phyloP scores from a whole-genome alignment of 2,329 filamentous ascomycete genomes.

The Dothistroma septosporum region DNA sequence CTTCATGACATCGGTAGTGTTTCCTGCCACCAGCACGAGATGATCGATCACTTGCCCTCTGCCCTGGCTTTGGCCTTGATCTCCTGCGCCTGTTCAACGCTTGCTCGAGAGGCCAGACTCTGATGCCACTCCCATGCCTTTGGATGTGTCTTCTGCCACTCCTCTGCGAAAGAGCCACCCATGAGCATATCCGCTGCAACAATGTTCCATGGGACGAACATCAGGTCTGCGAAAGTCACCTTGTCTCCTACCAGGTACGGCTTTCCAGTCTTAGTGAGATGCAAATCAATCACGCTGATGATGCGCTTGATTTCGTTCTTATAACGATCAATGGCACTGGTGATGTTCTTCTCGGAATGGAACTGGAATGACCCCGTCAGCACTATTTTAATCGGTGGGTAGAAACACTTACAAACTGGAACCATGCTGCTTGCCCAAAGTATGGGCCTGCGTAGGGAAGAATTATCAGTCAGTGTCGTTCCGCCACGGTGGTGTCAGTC shows the following conservation, averaged over 20 bases:
- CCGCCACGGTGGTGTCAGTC: too few species aligned
- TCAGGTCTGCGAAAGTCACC: slow-evolving; percentile 40
- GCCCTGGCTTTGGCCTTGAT: slow-evolving; percentile 21
- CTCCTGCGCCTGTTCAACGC: slow-evolving; percentile 30
- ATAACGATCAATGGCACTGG: slow-evolving; percentile 44
- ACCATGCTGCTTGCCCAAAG: slow-evolving; percentile 46
- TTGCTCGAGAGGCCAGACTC: slow-evolving; percentile 25
- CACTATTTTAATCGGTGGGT: background rate
- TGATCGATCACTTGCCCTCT: background rate
- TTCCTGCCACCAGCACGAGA: too few species aligned
- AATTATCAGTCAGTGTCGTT: background rate
- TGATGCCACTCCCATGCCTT: slow-evolving; percentile 29
- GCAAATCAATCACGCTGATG: slow-evolving; percentile 41
- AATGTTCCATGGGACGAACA: slow-evolving; percentile 39
- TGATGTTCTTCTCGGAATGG: slow-evolving; percentile 36
- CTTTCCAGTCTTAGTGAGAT: slow-evolving; percentile 32
- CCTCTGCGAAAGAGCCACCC: slow-evolving; percentile 20
- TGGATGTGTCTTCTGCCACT: slow-evolving; percentile 28
- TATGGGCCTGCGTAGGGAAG: slow-evolving; percentile 28
- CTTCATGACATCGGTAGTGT: too few species aligned
- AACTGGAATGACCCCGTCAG: background rate
- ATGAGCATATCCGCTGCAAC: slow-evolving; percentile 18
- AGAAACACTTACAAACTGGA: slow-evolving; percentile 34
- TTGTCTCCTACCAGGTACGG: slow-evolving; percentile 44
- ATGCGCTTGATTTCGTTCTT: slow-evolving; percentile 44